Percentiles rank a stretch among this genome's conserved stretches.
Conservation (phyloP, 352 stramenopile species). For the Phytophthora cactorum region DNA sequence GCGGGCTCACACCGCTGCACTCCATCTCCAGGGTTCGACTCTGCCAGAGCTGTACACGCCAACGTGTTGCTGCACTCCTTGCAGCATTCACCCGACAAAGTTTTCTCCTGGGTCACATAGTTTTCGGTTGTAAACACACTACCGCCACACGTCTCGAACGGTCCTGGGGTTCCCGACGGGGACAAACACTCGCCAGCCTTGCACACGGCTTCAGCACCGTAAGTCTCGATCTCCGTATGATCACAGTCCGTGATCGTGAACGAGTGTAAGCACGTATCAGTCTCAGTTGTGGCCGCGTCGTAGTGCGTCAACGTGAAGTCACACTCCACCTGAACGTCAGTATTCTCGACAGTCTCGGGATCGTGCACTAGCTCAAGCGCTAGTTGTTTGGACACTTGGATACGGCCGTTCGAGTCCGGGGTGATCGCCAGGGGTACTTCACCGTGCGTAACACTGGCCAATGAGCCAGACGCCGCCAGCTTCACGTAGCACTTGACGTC, state of each 20-base stretch:
- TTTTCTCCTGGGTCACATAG: constrained; percentile 2
- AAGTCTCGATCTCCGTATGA: constrained; percentile 2
- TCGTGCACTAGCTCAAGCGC: constrained; percentile 18
- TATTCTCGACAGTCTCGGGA: constrained; percentile 7
- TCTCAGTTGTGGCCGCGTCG: constrained; percentile 1
- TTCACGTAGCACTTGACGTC: constrained; percentile 33
- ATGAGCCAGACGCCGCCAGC: constrained; percentile 4
- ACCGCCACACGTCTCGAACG: constrained; percentile 19
- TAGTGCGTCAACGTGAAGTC: constrained; percentile 30
- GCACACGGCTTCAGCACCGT: constrained; percentile 7
- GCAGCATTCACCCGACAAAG: constrained; percentile 7
- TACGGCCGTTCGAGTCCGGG: neutral
- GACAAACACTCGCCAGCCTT: constrained; percentile 16
- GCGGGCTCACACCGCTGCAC: constrained; percentile 15
- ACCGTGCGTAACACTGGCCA: neutral
- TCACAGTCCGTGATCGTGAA: constrained; percentile 25
- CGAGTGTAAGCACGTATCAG: constrained; percentile 8
- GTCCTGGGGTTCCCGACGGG: neutral
- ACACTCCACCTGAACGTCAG: constrained; percentile 15
- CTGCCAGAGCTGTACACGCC: constrained; percentile 2
- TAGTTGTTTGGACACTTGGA: constrained; percentile 20
- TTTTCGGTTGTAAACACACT: constrained; percentile 15
- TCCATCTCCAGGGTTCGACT: constrained; percentile 1
- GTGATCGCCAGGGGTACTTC: neutral
- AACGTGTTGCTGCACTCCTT: constrained; percentile 13